Conservation (phyloP, 2,329 filamentous ascomycete species). For the Colletotrichum sp. region DNA sequence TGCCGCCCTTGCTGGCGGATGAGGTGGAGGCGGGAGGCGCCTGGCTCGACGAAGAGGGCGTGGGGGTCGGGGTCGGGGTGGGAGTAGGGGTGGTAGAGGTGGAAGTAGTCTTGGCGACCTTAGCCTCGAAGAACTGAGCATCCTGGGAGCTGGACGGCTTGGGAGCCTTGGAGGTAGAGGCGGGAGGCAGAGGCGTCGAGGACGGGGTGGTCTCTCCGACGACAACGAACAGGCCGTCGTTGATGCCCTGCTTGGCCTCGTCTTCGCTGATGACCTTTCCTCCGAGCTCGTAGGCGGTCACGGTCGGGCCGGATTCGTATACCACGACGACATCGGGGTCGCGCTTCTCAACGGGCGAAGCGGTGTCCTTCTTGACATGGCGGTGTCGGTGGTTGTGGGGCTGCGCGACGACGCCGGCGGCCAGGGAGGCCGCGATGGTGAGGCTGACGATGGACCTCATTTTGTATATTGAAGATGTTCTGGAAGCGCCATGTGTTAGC, state of each 20-base stretch:
- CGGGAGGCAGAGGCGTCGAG: constrained; percentile 49
- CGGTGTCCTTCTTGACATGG: constrained; percentile 60
- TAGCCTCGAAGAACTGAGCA: constrained; percentile 58
- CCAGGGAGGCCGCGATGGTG: constrained; percentile 58
- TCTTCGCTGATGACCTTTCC: constrained; percentile 64
- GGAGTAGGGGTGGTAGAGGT: constrained; percentile 33
- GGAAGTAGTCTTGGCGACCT: constrained; percentile 35
- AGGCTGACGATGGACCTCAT: constrained; percentile 58
- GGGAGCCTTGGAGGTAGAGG: constrained; percentile 38
- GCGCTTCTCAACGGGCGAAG: constrained; percentile 53
- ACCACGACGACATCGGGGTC: constrained; percentile 52
- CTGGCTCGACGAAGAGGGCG: constrained; percentile 24
- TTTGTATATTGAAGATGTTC: constrained; percentile 1
- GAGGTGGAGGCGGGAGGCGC: constrained; percentile 28
- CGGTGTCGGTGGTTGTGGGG: constrained; percentile 64
- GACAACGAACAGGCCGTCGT: constrained; percentile 72
- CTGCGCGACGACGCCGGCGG: constrained; percentile 60
- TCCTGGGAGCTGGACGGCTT: constrained; percentile 37
- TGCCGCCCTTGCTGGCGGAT: constrained; percentile 27
- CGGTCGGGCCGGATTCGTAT: constrained; percentile 64
- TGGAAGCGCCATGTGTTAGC: background rate
- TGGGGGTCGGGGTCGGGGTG: constrained; percentile 25
- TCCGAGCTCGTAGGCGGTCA: constrained; percentile 75
- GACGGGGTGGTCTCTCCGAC: constrained; percentile 64
- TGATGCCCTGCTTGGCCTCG: constrained; percentile 75